These are phyloP conservation scores for Ustilago vetiveriae DNA, from an alignment of 1,284 basidiomycete genomes.

Conservation along the genomic window DNA sequence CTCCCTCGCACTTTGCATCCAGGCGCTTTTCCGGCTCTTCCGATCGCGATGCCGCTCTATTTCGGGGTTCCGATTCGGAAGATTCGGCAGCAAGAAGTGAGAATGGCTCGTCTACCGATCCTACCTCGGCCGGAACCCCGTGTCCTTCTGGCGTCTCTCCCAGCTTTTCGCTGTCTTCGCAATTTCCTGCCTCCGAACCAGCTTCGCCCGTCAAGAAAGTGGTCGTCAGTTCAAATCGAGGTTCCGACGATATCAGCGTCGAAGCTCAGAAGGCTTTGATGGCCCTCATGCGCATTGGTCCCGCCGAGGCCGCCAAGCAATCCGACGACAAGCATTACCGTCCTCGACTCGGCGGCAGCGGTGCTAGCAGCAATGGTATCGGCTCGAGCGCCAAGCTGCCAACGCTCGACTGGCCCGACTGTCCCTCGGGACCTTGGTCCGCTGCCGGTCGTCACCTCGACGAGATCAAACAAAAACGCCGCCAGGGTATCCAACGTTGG, in stretches of 20 bases:
- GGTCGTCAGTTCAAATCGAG: conserved; percentile 3
- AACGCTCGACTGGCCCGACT: conserved; percentile 51
- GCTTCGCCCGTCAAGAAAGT: conserved; percentile 39
- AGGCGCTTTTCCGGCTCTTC: conserved; percentile 26
- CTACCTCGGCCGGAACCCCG: conserved; percentile 44
- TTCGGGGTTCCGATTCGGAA: conserved; percentile 41
- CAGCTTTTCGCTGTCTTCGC: conserved; percentile 50
- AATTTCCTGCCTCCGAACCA: conserved; percentile 51
- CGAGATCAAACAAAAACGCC: conserved; percentile 37
- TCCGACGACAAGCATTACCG: conserved; percentile 17
- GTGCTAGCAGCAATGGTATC: neutral
- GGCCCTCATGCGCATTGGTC: conserved; percentile 19
- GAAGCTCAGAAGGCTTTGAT: conserved; percentile 27
- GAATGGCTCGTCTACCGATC: conserved; percentile 40
- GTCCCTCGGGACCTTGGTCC: conserved; percentile 45
- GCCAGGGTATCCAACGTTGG: conserved; percentile 40
- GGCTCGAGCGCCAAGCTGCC: conserved; percentile 22
- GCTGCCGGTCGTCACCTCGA: conserved; percentile 43
- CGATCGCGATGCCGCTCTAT: conserved; percentile 27
- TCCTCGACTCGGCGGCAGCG: conserved; percentile 38
- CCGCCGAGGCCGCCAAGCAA: conserved; percentile 5
- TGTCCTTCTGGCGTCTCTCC: conserved; percentile 45
- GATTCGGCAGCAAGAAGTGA: conserved; percentile 44
- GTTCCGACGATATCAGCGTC: conserved; percentile 9
- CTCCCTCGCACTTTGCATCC: conserved; percentile 2